Conservation (phyloP, 768 basidiomycete species). For the Gymnopilus junonius region DNA sequence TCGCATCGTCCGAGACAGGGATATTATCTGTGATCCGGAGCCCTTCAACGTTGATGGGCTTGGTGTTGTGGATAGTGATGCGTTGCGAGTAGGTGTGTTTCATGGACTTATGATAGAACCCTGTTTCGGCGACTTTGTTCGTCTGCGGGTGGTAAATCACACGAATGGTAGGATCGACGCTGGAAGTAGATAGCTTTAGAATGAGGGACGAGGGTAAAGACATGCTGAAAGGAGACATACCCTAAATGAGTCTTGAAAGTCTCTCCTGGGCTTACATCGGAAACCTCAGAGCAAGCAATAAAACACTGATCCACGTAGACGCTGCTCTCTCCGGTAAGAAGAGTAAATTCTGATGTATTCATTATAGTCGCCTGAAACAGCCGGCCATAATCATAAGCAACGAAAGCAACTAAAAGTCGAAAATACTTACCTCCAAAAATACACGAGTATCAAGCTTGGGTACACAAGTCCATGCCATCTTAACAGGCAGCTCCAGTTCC, state of each 20-base stretch:
- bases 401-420: neutral
- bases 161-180: conserved; percentile 42
- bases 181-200: conserved; percentile 4
- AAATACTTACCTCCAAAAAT: conserved; percentile 31
- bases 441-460: conserved; percentile 37
- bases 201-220: neutral
- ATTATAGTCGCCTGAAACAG: conserved; percentile 37
- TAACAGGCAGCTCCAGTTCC: conserved; percentile 32
- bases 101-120: conserved; percentile 35
- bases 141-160: conserved; percentile 38
- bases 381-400: neutral
- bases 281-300: conserved; percentile 35
- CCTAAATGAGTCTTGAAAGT: conserved; percentile 43
- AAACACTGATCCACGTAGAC: conserved; percentile 47
- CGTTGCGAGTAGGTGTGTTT: conserved; percentile 34
- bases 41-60: conserved; percentile 25
- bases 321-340: conserved; percentile 35
- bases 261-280: conserved; percentile 39
- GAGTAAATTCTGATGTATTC: conserved; percentile 42
- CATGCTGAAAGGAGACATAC: conserved; percentile 25
- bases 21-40: conserved; percentile 40
- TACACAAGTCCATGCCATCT: conserved; percentile 39
- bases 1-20: conserved; percentile 36
- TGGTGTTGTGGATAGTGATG: conserved; percentile 41
- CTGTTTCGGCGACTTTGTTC: conserved; percentile 32